Percentiles rank a stretch among this genome's conserved stretches.
phyloP scores from a whole-genome alignment of 257 asterid genomes.

The Eucommia ulmoides region DNA sequence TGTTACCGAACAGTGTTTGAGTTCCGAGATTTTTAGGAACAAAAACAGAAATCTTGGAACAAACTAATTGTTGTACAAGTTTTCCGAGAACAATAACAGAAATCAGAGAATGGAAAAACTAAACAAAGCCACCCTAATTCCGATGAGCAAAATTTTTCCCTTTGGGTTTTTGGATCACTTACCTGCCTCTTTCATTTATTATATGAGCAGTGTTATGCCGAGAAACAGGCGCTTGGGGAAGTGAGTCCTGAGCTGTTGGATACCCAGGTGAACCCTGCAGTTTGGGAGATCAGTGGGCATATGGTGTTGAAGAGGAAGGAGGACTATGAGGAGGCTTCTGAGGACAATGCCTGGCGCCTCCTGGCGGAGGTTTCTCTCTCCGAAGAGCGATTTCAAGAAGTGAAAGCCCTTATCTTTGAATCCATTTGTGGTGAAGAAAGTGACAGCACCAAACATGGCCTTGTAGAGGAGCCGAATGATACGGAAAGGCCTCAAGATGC shows the following conservation, averaged over 20 bases:
- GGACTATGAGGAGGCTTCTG: constrained; percentile 1
- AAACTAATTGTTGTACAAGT: too few relatives aligned
- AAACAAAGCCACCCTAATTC: not conserved
- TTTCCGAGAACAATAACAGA: too few relatives aligned
- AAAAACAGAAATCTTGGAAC: too few relatives aligned
- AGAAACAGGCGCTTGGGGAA: constrained; percentile 4
- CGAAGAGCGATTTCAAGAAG: constrained; percentile 1
- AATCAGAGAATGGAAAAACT: too few relatives aligned
- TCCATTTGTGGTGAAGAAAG: not conserved
- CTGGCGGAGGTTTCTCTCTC: not conserved
- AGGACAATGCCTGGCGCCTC: not conserved
- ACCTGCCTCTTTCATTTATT: not conserved
- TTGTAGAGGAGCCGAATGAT: not conserved
- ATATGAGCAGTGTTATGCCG: not conserved
- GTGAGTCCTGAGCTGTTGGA: constrained; percentile 1
- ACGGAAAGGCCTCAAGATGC: too few relatives aligned
- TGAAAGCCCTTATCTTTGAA: not conserved
- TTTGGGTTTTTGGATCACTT: not conserved
- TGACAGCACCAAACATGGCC: not conserved
- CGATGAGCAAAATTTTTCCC: not conserved
- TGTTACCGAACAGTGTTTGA: too few relatives aligned
- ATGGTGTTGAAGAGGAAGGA: constrained; percentile 4
- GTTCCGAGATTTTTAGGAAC: too few relatives aligned
- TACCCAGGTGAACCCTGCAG: constrained; percentile 3
- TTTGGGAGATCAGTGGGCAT: constrained; percentile 1